These are phyloP conservation scores for Scedosporium minutisporum DNA, from an alignment of 2,329 filamentous ascomycete species.

Conservation along the genomic window DNA sequence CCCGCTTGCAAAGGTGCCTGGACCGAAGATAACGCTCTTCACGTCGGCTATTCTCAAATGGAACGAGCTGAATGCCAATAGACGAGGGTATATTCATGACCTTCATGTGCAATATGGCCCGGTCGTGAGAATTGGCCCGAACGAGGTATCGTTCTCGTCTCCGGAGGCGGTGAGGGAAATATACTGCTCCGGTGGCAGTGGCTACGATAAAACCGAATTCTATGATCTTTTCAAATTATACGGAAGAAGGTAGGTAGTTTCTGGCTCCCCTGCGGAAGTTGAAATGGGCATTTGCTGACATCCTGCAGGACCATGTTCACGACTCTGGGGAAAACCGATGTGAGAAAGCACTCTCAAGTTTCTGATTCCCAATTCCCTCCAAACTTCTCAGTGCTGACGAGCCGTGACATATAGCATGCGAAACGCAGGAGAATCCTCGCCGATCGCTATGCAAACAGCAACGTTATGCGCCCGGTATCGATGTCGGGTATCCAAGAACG, in stretches of 20 bases:
- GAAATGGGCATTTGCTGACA: not conserved
- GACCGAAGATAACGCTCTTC: constrained; percentile 36
- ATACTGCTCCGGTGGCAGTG: constrained; percentile 51
- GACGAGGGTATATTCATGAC: constrained; percentile 46
- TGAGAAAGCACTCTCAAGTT: constrained; percentile 18
- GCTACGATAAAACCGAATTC: constrained; percentile 56
- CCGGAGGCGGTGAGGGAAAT: constrained; percentile 50
- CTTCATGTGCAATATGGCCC: constrained; percentile 49
- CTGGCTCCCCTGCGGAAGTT: not conserved
- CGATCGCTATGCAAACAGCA: constrained; percentile 60
- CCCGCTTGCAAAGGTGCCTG: constrained; percentile 33
- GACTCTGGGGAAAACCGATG: constrained; percentile 43
- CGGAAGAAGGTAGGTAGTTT: constrained; percentile 43
- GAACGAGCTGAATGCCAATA: constrained; percentile 43
- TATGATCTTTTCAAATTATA: constrained; percentile 53
- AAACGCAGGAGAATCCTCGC: constrained; percentile 54
- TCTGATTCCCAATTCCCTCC: not conserved
- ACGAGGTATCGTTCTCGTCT: constrained; percentile 51
- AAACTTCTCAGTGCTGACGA: not conserved
- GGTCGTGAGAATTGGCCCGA: constrained; percentile 46
- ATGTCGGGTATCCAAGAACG: constrained; percentile 48
- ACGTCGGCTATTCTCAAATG: constrained; percentile 42
- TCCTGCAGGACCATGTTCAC: constrained; percentile 47
- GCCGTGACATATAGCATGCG: constrained; percentile 35
- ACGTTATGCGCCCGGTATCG: constrained; percentile 47